phyloP scores from a whole-genome alignment of 2,329 filamentous ascomycete genomes.

The Cordyceps pruinosa region DNA sequence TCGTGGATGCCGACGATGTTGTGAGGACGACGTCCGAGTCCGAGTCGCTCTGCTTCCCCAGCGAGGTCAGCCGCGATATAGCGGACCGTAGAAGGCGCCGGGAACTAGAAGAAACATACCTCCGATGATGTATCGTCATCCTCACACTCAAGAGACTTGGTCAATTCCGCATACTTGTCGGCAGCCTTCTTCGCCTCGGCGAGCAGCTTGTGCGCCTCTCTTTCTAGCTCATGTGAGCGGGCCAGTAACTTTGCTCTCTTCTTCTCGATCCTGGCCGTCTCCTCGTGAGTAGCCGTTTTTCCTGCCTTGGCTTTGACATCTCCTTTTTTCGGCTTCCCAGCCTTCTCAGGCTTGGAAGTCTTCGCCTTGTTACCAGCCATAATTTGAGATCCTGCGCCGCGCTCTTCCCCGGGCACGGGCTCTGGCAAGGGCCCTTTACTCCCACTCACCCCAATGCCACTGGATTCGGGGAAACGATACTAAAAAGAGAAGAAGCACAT shows the following conservation, averaged over 20 bases:
- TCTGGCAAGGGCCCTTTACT: too few relatives aligned
- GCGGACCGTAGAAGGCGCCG: too few relatives aligned
- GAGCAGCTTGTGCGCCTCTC: conserved; percentile 33
- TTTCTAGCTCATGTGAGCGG: conserved; percentile 35
- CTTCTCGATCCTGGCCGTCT: conserved; percentile 24
- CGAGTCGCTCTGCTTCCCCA: not conserved
- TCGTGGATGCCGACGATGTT: not conserved
- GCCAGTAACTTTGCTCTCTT: conserved; percentile 29
- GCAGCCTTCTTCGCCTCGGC: conserved; percentile 31
- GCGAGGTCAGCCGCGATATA: not conserved
- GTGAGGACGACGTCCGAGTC: not conserved
- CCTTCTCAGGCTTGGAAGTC: not conserved
- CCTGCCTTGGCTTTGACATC: conserved; percentile 24
- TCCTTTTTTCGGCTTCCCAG: conserved; percentile 9
- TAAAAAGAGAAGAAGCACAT: too few relatives aligned
- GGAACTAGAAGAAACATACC: conserved; percentile 11
- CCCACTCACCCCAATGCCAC: too few relatives aligned
- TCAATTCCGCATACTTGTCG: conserved; percentile 22
- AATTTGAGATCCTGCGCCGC: not conserved
- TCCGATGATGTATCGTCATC: conserved; percentile 15
- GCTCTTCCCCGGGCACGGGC: too few relatives aligned
- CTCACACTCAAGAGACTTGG: conserved; percentile 13
- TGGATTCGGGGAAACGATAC: too few relatives aligned
- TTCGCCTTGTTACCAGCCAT: not conserved
- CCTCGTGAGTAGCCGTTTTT: conserved; percentile 17